Evolutionary conservation across 306 rosid species (phyloP), one percentile per base, ranked within the genome.

Genomic region (Vicia villosa): DNA sequence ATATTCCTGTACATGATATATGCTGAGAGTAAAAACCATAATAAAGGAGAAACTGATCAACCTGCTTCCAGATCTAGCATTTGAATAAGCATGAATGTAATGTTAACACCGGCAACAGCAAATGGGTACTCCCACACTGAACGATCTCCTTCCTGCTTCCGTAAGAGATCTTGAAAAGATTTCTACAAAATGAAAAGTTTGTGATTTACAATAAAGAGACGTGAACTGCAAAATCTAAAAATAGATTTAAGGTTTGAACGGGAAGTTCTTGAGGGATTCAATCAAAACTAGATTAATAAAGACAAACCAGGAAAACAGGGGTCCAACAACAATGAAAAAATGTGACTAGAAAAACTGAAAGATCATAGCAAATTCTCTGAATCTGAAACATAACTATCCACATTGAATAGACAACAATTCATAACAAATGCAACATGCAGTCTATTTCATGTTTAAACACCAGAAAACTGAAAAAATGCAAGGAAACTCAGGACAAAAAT

Each of bases 41-140:
- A n/a, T n/a, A n/a, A 70, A 43, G 63, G 14, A 77, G 40, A 69
- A 65, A 80, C 50, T 32, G 13, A 81, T 51, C 38, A 65, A 94
- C 99, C 99, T 81, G 97, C 95, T 91, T 94, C 97, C 76, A 94
- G 97, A 82, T 94, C 99, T 60, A 94, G 95, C 87, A 94, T 94
- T 81, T 94, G 99, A 70, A 91, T 89, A 63, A 94, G 97, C 99
- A 94, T 94, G 83, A 94, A 94, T 66, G 97, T 91, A 65, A 94
- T 91, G 87, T 94, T 94, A 66, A 94, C 99, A 68, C 99, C 99
- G 68, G 99, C 99, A 74, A 94, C 99, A 26, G 99, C 97, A 87
- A 94, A 94, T 61, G 99, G 99, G 82, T 94, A 94, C 78, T 94
- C 99, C 99, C 99, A 94, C 66, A 89, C 87, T 22, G 99, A 94